Conservation (phyloP, 768 basidiomycete species). For the Russula dissimulans region DNA sequence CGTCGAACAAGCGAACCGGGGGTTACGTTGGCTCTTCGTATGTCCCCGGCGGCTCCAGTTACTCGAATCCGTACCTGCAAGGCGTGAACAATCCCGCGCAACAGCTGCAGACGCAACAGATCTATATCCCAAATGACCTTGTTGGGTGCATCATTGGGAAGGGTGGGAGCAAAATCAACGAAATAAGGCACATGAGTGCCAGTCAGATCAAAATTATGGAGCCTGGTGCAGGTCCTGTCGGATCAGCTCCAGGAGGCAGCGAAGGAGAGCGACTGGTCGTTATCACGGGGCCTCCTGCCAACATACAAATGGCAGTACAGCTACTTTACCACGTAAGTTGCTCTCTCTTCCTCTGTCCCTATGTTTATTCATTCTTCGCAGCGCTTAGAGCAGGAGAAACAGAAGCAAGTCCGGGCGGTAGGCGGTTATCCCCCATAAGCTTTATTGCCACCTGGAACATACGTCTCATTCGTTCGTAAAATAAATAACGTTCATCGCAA, state of each 20-base stretch:
- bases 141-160: constrained; percentile 98
- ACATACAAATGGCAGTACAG: constrained; percentile 95
- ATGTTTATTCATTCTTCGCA: constrained; percentile 23
- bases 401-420: constrained; percentile 55
- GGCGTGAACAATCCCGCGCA: constrained; percentile 31
- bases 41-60: constrained; percentile 63
- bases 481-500: not conserved
- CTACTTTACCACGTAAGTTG: constrained; percentile 65
- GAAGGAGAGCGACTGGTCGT: constrained; percentile 91
- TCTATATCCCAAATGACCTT: constrained; percentile 95
- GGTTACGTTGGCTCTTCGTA: constrained; percentile 47
- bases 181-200: constrained; percentile 90
- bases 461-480: not conserved
- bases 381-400: constrained; percentile 85
- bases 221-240: constrained; percentile 70
- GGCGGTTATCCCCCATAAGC: constrained; percentile 14
- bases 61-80: constrained; percentile 37
- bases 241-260: constrained; percentile 59
- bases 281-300: constrained; percentile 90
- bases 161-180: constrained; percentile 97
- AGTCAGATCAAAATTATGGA: constrained; percentile 99
- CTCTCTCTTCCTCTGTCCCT: not conserved
- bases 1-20: constrained; percentile 45
- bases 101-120: constrained; percentile 91
- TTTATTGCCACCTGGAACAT: constrained; percentile 9